Percentiles rank a stretch among this genome's conserved stretches.
These are phyloP conservation scores for Ceratocystis colombiana DNA, from an alignment of 2,329 filamentous ascomycete genomes.

Conservation along the genomic window DNA sequence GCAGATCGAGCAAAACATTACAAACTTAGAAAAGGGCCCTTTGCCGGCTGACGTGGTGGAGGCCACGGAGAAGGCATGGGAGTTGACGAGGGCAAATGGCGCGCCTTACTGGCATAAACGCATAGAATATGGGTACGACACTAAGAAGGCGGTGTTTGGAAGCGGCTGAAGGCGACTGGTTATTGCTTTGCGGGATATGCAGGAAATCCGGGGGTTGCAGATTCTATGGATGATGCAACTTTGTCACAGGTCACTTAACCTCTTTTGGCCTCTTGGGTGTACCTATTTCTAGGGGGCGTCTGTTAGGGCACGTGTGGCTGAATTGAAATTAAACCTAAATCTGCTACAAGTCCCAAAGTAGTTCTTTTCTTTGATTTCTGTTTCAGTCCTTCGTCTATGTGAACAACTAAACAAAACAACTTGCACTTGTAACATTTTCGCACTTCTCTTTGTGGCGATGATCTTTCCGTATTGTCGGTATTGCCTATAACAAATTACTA, in stretches of 20 bases:
- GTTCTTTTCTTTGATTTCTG: neutral
- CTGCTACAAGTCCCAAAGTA: neutral
- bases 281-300: neutral
- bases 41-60: constrained; percentile 66
- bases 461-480: neutral
- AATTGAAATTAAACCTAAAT: neutral
- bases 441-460: neutral
- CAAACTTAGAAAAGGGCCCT: constrained; percentile 55
- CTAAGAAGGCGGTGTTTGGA: constrained; percentile 49
- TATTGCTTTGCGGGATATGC: neutral
- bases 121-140: constrained; percentile 57
- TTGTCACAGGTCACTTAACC: constrained; percentile 6
- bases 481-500: neutral
- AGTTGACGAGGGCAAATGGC: constrained; percentile 51
- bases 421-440: neutral
- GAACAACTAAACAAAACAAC: neutral
- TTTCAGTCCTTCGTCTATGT: neutral
- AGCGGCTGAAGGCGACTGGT: constrained; percentile 27
- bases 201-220: neutral
- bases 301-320: constrained; percentile 5
- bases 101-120: constrained; percentile 49
- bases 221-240: neutral
- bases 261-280: neutral
- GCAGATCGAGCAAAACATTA: constrained; percentile 50
- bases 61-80: constrained; percentile 69